Conservation (phyloP, 371 early-diverging fungal genomes). For the Lichtheimia corymbifera region DNA sequence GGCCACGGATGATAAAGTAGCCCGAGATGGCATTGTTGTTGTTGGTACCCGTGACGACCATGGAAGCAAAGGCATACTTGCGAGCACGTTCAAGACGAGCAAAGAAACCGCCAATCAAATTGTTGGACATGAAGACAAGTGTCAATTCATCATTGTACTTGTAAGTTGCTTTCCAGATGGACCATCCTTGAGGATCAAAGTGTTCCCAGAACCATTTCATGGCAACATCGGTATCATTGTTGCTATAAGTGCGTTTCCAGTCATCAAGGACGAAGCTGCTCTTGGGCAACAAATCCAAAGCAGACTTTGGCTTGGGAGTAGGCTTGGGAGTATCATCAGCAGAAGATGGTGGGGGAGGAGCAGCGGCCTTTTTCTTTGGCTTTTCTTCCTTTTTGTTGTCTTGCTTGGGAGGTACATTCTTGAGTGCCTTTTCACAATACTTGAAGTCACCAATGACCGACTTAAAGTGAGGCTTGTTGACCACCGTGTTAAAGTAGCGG, state of each 20-base stretch:
- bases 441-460: conserved; percentile 71
- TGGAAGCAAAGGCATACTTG: conserved; percentile 94
- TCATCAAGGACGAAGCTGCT: conserved; percentile 83
- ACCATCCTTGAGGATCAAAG: conserved; percentile 85
- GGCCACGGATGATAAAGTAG: conserved; percentile 93
- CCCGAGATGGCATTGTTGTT: conserved; percentile 90
- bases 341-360: neutral
- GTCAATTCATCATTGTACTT: conserved; percentile 90
- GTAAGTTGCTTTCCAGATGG: conserved; percentile 86
- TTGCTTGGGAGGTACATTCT: conserved; percentile 61
- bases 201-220: conserved; percentile 94
- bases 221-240: conserved; percentile 90
- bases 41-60: conserved; percentile 86
- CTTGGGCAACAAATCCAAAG: conserved; percentile 86
- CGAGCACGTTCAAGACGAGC: conserved; percentile 91
- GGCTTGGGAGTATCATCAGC: conserved; percentile 59
- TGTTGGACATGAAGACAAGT: conserved; percentile 82
- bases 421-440: conserved; percentile 57
- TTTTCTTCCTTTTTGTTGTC: conserved; percentile 46
- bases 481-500: conserved; percentile 84
- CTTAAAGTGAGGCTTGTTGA: conserved; percentile 83
- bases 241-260: conserved; percentile 97
- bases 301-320: conserved; percentile 90
- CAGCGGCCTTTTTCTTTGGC: conserved; percentile 41
- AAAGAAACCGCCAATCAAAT: conserved; percentile 91